A percentile compares a stretch with the other conserved stretches of the same genome.
Evolutionary conservation across 2,329 filamentous ascomycete genomes (phyloP).

Genomic region (Penicillium sp.): DNA sequence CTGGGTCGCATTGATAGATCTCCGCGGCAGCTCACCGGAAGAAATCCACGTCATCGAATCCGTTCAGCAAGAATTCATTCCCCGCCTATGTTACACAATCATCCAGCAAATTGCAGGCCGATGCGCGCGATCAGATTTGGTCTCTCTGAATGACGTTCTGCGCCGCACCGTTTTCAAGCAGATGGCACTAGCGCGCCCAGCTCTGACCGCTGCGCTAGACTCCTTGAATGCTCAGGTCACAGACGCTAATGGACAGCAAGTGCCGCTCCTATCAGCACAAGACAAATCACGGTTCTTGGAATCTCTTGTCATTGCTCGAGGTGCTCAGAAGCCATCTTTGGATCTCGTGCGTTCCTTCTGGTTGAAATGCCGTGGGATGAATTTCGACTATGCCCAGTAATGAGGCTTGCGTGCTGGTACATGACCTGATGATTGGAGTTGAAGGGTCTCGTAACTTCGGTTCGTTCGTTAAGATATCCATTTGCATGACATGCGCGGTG

Average conservation of each 20-base stretch:
- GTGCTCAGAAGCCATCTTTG: slow-evolving; percentile 37
- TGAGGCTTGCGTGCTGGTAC: slow-evolving; percentile 11
- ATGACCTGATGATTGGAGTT: slow-evolving; percentile 11
- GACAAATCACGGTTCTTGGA: slow-evolving; percentile 45
- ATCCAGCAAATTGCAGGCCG: slow-evolving; percentile 43
- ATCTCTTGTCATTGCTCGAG: slow-evolving; percentile 40
- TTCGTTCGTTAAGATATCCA: slow-evolving; percentile 11
- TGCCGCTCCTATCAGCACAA: slow-evolving; percentile 30
- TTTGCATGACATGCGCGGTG: slow-evolving; percentile 10
- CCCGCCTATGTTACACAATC: slow-evolving; percentile 40
- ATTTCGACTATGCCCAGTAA: slow-evolving; percentile 41
- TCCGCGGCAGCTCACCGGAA: slow-evolving; percentile 26
- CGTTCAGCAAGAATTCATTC: slow-evolving; percentile 38
- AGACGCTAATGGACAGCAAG: slow-evolving; percentile 21
- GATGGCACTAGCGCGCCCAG: slow-evolving; percentile 39
- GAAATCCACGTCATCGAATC: slow-evolving; percentile 27
- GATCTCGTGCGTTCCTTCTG: slow-evolving; percentile 45
- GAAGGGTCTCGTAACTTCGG: slow-evolving; percentile 10
- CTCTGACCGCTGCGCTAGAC: slow-evolving; percentile 39
- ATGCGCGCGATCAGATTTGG: slow-evolving; percentile 48
- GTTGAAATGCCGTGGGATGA: slow-evolving; percentile 45
- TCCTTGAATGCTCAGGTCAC: slow-evolving; percentile 26
- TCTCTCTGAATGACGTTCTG: slow-evolving; percentile 43
- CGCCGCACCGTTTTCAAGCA: slow-evolving; percentile 45
- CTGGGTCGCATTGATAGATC: slow-evolving; percentile 42